These are phyloP conservation scores for Pneumocystis murina DNA, from an alignment of 1,139 yeast species.

Conservation along the genomic window DNA sequence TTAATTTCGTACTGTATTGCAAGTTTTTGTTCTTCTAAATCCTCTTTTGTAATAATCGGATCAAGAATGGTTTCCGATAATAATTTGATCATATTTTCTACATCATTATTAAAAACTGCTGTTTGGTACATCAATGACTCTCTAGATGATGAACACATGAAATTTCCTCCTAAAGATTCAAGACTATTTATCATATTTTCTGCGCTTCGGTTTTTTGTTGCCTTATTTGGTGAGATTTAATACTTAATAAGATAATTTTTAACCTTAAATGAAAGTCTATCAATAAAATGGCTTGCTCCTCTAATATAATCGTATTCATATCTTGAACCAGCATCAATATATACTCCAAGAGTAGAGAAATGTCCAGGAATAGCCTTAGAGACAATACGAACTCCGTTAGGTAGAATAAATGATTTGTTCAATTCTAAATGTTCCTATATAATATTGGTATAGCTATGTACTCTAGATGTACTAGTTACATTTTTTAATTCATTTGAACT, in stretches of 20 bases:
- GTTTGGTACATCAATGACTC: constrained; percentile 91
- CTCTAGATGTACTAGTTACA: neutral
- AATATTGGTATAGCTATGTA: neutral
- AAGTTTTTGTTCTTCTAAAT: constrained; percentile 54
- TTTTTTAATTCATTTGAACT: neutral
- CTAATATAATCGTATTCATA: constrained; percentile 38
- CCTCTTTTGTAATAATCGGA: constrained; percentile 56
- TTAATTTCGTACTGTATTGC: constrained; percentile 71
- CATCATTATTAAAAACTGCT: constrained; percentile 75
- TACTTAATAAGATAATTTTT: neutral
- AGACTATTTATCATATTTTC: constrained; percentile 59
- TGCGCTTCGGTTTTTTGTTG: constrained; percentile 50
- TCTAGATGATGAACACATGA: constrained; percentile 83
- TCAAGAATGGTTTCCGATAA: constrained; percentile 65
- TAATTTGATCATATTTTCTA: constrained; percentile 65
- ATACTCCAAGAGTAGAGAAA: constrained; percentile 80
- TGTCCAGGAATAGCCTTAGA: constrained; percentile 83
- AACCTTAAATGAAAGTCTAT: constrained; percentile 65
- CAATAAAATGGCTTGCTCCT: constrained; percentile 75
- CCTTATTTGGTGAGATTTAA: constrained; percentile 18
- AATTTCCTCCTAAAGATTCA: constrained; percentile 80
- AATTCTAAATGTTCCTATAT: neutral
- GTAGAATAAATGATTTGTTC: constrained; percentile 21
- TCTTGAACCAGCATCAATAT: constrained; percentile 81
- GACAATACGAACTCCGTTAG: constrained; percentile 70